A percentile compares a stretch with the other conserved stretches of the same genome.
These are phyloP conservation scores for Solanum habrochaites DNA, from an alignment of 257 asterid species.

Conservation along the genomic window DNA sequence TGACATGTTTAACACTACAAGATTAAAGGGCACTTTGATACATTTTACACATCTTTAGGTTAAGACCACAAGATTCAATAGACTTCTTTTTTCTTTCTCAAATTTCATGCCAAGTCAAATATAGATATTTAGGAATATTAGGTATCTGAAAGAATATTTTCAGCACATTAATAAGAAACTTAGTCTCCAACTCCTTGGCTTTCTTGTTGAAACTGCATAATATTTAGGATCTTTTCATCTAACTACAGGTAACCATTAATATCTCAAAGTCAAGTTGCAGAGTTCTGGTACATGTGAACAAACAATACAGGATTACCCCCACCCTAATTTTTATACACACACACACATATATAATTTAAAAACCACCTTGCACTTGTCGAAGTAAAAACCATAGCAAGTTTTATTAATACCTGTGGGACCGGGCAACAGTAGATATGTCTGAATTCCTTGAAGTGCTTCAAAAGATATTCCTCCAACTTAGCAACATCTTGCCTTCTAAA, in stretches of 20 bases:
- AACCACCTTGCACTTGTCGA: background rate
- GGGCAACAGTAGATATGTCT: conserved; percentile 34
- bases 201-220: background rate
- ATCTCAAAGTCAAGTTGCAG: background rate
- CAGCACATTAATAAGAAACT: background rate
- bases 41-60: background rate
- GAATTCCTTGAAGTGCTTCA: conserved; percentile 27
- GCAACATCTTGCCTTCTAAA: conserved; percentile 83
- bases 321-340: background rate
- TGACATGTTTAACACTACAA: background rate
- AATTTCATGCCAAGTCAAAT: background rate
- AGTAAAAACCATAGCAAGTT: background rate
- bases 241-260: background rate
- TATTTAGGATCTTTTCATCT: background rate
- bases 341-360: background rate
- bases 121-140: background rate
- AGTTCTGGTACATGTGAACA: background rate
- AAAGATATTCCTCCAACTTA: conserved; percentile 46
- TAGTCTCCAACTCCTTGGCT: background rate
- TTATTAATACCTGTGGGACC: conserved; percentile 36
- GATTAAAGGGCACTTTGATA: background rate
- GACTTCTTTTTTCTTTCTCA: background rate
- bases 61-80: background rate
- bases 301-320: background rate
- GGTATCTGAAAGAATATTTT: background rate